Evolutionary conservation across 352 stramenopile species (phyloP), one percentile per base, ranked within the genome.

Genomic region (Pythium catenulatum): DNA sequence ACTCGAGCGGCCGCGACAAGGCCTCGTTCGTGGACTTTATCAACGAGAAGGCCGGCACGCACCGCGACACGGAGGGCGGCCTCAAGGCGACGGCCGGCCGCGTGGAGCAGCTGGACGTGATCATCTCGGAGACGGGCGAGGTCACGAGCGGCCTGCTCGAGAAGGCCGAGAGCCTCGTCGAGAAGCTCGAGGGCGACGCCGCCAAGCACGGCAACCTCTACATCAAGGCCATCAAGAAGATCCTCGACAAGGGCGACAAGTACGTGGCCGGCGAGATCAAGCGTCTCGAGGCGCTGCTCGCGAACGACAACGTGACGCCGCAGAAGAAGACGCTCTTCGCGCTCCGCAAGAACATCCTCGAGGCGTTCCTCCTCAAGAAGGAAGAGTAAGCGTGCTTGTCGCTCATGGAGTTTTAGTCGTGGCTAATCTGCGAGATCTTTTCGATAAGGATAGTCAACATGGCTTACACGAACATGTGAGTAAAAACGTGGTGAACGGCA

Each of bases 191-290:
- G 63, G 95, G 94, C 66, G 91, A 92, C 27, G 89, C 91, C 4
- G 91, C 94, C 76, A 97, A 97, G 90, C 89, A 97, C 85, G 95
- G 95, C 59, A 94, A 96, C 82, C 82, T 98, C 46, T 98, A 98
- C 87, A 59, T 98, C 54, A 98, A 98, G 92, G 94, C 94, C 46
- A 97, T 98, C 65, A 97, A 98, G 93, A 98, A 99, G 94, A 93
- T 99, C 63, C 82, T 98, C 23, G 92, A 92, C 41, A 98, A 98
- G 92, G 96, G 96, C 70, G 86, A 92, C 17, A 91, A 90, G 63
- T 99, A 98, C 92, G 91, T 98, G 34, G 89, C 95, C 19, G 87
- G 87, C 37, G 96, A 99, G 92, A 96, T 98, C 78, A 93, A 93
- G 85, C 94, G 96, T 79, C 91, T 99, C 19, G 89, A 96, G 11